Percentiles rank a stretch among this genome's conserved stretches.
These are phyloP conservation scores for Aspergillus spinulosporus DNA, from an alignment of 2,329 filamentous ascomycete genomes.

Conservation along the genomic window DNA sequence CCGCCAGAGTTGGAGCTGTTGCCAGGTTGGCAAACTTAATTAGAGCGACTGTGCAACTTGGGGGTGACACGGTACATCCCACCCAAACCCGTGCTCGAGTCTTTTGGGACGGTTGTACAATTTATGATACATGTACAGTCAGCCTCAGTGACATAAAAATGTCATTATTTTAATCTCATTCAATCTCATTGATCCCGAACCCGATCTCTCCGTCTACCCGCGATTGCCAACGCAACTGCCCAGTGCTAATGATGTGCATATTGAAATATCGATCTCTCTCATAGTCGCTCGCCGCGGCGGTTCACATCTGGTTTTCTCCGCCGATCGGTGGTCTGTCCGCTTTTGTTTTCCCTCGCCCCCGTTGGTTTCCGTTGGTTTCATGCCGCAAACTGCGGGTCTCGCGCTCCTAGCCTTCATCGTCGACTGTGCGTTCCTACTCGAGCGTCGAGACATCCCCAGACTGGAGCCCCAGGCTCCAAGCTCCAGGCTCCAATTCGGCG, in stretches of 20 bases:
- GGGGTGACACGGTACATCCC: not conserved
- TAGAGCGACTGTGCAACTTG: not conserved
- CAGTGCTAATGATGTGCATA: not conserved
- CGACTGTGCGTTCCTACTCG: not conserved
- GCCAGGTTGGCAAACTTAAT: not conserved
- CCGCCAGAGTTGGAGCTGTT: not conserved
- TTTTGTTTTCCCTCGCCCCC: not conserved
- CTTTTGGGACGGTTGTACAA: not conserved
- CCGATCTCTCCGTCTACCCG: not conserved
- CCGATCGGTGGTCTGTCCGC: slow-evolving; percentile 25
- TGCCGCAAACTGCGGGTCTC: slow-evolving; percentile 15
- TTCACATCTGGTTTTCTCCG: slow-evolving; percentile 9
- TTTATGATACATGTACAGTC: not conserved
- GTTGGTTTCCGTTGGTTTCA: not conserved
- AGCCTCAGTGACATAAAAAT: not conserved
- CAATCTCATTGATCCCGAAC: not conserved
- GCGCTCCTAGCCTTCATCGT: not conserved
- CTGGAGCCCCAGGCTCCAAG: not conserved
- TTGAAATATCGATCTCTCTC: not conserved
- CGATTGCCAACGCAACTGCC: not conserved
- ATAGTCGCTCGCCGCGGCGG: not conserved
- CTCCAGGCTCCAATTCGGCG: no score
- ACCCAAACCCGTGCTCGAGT: not conserved
- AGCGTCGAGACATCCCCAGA: not conserved
- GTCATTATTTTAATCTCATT: not conserved